Conservation (phyloP, 306 rosid genomes). For the Fragaria nilgerrensis region DNA sequence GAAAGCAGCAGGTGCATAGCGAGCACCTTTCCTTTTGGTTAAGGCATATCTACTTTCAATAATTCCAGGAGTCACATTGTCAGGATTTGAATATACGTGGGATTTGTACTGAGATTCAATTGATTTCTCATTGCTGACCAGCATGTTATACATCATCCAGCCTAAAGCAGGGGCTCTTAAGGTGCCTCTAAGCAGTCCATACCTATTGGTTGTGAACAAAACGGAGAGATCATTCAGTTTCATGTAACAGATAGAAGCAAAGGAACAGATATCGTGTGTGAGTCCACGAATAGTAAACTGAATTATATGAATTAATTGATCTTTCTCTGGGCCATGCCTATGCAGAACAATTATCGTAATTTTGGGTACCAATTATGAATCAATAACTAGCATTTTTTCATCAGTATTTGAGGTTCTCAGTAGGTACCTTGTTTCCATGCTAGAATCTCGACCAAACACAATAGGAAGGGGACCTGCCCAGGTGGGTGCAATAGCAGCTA, state of each 20-base stretch:
- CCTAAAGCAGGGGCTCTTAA: constrained; percentile 94
- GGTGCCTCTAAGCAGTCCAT: constrained; percentile 83
- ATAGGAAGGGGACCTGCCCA: constrained; percentile 99
- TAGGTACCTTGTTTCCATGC: constrained; percentile 83
- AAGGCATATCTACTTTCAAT: constrained; percentile 74
- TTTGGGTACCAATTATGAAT: neutral
- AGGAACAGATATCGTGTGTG: neutral
- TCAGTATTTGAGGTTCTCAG: constrained; percentile 8
- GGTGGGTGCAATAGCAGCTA: constrained; percentile 92
- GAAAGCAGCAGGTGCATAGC: constrained; percentile 86
- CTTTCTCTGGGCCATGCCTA: neutral
- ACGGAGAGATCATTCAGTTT: constrained; percentile 18
- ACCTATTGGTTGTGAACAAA: constrained; percentile 43
- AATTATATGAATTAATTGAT: neutral
- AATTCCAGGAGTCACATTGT: constrained; percentile 71
- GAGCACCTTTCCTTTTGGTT: constrained; percentile 83
- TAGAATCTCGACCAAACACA: constrained; percentile 91
- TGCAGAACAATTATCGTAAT: neutral
- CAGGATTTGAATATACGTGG: constrained; percentile 84
- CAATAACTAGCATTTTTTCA: neutral
- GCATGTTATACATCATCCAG: constrained; percentile 96
- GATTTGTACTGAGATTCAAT: constrained; percentile 92
- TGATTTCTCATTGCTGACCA: constrained; percentile 86
- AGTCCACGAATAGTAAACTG: neutral
- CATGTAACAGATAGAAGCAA: neutral